These are phyloP conservation scores for Tetrahymena malaccensis DNA, from an alignment of 73 alveolate genomes.

Conservation along the genomic window DNA sequence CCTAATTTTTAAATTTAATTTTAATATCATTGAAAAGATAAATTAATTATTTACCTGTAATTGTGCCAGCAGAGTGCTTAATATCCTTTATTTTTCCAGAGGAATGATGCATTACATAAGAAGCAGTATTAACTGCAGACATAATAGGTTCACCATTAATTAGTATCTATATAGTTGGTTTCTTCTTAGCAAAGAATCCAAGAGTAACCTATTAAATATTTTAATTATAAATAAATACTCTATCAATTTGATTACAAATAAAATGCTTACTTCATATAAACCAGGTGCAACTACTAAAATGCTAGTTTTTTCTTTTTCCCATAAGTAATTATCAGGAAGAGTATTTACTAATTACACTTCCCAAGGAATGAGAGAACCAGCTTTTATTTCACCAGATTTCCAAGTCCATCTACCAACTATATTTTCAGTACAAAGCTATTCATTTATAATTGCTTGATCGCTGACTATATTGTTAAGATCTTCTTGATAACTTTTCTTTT, in stretches of 20 bases:
- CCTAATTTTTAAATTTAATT: slow-evolving; percentile 54
- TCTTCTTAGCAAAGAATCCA: slow-evolving; percentile 91
- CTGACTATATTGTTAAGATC: slow-evolving; percentile 58
- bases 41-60: neutral
- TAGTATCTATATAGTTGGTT: slow-evolving; percentile 83
- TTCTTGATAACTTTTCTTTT: slow-evolving; percentile 44
- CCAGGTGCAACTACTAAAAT: slow-evolving; percentile 91
- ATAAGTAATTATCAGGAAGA: slow-evolving; percentile 93
- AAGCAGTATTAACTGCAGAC: slow-evolving; percentile 55
- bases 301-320: slow-evolving; percentile 90
- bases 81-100: slow-evolving; percentile 83
- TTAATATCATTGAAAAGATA: no score
- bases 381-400: slow-evolving; percentile 83
- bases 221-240: no score
- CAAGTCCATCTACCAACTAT: slow-evolving; percentile 94
- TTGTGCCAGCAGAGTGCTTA: slow-evolving; percentile 75
- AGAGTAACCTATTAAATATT: slow-evolving; percentile 5
- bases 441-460: slow-evolving; percentile 77
- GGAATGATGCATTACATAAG: slow-evolving; percentile 70
- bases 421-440: slow-evolving; percentile 88
- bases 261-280: slow-evolving; percentile 71
- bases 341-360: slow-evolving; percentile 88
- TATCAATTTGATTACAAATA: no score
- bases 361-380: slow-evolving; percentile 87
- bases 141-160: slow-evolving; percentile 93